Evolutionary conservation across 495 filamentous ascomycete species (phyloP).

Genomic region (Tricharina praecox): DNA sequence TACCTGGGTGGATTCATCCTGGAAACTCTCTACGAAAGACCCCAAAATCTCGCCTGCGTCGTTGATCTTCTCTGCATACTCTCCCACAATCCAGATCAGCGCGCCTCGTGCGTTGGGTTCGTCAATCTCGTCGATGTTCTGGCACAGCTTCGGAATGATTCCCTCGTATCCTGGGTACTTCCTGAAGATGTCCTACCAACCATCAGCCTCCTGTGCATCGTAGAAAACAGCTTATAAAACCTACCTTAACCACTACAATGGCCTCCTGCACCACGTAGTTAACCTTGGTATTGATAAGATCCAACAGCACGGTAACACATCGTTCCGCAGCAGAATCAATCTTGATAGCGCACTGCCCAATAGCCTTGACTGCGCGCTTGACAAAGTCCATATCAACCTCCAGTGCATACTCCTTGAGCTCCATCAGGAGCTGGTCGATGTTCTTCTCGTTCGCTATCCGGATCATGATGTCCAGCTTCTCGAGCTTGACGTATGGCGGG

Average conservation of each 20-base stretch:
- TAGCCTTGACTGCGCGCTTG: constrained; percentile 78
- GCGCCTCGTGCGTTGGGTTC: constrained; percentile 83
- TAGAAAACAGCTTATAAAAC: not conserved
- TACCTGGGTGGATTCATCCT: constrained; percentile 78
- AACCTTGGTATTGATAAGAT: constrained; percentile 90
- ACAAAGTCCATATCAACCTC: constrained; percentile 99
- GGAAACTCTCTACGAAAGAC: constrained; percentile 79
- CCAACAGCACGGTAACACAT: constrained; percentile 83
- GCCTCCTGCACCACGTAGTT: constrained; percentile 99
- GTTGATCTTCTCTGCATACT: constrained; percentile 97
- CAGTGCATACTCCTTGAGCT: constrained; percentile 90
- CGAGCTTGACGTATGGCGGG: constrained; percentile 89
- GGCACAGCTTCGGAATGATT: constrained; percentile 88
- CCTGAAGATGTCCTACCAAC: constrained; percentile 72
- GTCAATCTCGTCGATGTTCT: constrained; percentile 92
- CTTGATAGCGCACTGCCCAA: constrained; percentile 96
- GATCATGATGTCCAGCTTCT: constrained; percentile 98
- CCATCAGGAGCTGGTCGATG: constrained; percentile 81
- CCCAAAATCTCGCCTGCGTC: constrained; percentile 83
- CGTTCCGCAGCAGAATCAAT: constrained; percentile 85
- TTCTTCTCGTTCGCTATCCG: constrained; percentile 97
- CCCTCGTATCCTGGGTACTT: constrained; percentile 97
- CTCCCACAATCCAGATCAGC: constrained; percentile 95
- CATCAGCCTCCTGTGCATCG: not conserved
- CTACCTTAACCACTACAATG: constrained; percentile 76